Conservation (phyloP, 768 basidiomycete genomes). For the Calocybe cyanea region DNA sequence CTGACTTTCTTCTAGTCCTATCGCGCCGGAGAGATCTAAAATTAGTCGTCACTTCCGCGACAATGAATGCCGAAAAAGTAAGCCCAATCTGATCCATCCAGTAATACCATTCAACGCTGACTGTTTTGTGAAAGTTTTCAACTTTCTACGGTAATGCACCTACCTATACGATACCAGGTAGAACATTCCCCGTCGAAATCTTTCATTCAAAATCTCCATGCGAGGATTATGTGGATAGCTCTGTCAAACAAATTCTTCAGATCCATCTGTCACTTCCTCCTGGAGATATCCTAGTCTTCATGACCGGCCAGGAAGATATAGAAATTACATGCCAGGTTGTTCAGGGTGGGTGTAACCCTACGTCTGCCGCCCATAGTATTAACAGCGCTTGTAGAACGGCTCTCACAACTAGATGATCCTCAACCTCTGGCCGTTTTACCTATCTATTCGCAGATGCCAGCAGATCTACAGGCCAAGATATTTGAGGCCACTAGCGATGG, state of each 20-base stretch:
- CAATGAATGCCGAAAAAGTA: slow-evolving; percentile 99
- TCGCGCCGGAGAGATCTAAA: slow-evolving; percentile 91
- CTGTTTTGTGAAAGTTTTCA: slow-evolving; percentile 63
- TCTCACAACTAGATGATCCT: slow-evolving; percentile 89
- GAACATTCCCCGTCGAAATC: slow-evolving; percentile 97
- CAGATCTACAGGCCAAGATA: slow-evolving; percentile 97
- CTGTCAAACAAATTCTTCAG: slow-evolving; percentile 96
- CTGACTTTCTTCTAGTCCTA: slow-evolving; percentile 47
- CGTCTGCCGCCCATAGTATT: background rate
- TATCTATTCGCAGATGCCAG: slow-evolving; percentile 99
- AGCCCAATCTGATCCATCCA: slow-evolving; percentile 6
- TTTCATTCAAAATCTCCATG: slow-evolving; percentile 97
- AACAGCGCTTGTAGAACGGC: slow-evolving; percentile 58
- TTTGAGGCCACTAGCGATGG: slow-evolving; percentile 94
- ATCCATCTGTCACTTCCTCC: slow-evolving; percentile 92
- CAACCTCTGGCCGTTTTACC: slow-evolving; percentile 87
- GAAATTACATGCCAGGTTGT: slow-evolving; percentile 95
- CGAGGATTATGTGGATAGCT: slow-evolving; percentile 97
- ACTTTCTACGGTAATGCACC: slow-evolving; percentile 94
- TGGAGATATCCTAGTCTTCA: slow-evolving; percentile 96
- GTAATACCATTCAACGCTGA: background rate
- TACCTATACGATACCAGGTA: slow-evolving; percentile 83
- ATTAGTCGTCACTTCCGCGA: slow-evolving; percentile 96
- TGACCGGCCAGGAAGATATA: slow-evolving; percentile 99
- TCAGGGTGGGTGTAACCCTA: slow-evolving; percentile 54